Conservation (phyloP, 2,329 filamentous ascomycete species). For the Triangularia verruculosa region DNA sequence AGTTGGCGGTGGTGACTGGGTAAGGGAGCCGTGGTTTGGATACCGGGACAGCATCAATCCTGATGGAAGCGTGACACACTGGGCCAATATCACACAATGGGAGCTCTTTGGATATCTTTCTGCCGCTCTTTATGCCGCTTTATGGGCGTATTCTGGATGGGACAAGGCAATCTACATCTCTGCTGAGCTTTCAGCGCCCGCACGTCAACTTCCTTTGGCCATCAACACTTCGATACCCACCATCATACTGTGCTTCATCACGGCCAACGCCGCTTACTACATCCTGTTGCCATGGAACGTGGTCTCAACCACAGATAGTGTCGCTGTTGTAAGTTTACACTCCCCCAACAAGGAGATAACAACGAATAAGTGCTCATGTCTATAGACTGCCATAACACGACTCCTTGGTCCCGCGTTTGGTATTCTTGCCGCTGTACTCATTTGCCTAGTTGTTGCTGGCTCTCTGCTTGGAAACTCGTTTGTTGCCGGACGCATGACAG, state of each 20-base stretch:
- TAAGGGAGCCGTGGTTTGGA: slow-evolving; percentile 53
- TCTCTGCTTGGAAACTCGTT: slow-evolving; percentile 63
- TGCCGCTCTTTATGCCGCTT: slow-evolving; percentile 57
- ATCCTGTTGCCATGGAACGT: slow-evolving; percentile 59
- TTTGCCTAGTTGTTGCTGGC: slow-evolving; percentile 60
- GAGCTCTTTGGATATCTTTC: slow-evolving; percentile 59
- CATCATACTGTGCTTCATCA: slow-evolving; percentile 57
- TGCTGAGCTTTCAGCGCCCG: slow-evolving; percentile 50
- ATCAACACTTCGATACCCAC: slow-evolving; percentile 60
- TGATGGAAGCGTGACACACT: slow-evolving; percentile 48
- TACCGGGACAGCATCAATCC: slow-evolving; percentile 48
- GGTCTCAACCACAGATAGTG: slow-evolving; percentile 57
- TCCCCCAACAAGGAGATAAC: not conserved
- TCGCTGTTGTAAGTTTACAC: slow-evolving; percentile 53
- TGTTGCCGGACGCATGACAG: slow-evolving; percentile 58
- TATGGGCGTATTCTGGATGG: slow-evolving; percentile 67
- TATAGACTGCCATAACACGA: slow-evolving; percentile 52
- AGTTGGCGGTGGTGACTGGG: slow-evolving; percentile 51
- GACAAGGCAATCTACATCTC: slow-evolving; percentile 60
- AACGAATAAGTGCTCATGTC: not conserved
- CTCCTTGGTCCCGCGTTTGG: slow-evolving; percentile 54
- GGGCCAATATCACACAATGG: slow-evolving; percentile 50
- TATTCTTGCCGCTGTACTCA: slow-evolving; percentile 52
- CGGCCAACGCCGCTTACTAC: slow-evolving; percentile 61
- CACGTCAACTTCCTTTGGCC: slow-evolving; percentile 55